Evolutionary conservation across 1,139 yeast genomes (phyloP), one percentile per base, ranked within the genome.

Genomic region (Geotrichum citri-aurantii): DNA sequence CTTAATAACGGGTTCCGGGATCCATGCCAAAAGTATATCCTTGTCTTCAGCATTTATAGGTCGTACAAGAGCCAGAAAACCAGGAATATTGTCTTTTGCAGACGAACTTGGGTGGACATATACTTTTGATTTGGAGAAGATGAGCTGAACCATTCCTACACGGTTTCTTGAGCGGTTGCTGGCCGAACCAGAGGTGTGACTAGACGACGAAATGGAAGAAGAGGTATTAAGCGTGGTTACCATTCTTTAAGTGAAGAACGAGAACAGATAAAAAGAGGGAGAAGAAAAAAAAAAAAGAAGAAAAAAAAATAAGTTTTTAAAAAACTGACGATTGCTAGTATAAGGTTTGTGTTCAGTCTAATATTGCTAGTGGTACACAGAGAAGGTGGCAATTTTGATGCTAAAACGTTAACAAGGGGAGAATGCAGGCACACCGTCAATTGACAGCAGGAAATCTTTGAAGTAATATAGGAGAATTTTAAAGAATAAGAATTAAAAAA

Each of bases 41-140:
- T 77, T 77, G 62, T 81, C 81, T 6, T 79, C 70, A 47, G 80
- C 81, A 48, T 81, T 80, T 48, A 66, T 66, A 1, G 85, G 84
- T 50, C 80, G 75, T 14, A 85, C 80, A 27, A 93, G 75, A 8
- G 87, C 76, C 48, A 93, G 69, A 68, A 80, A 89, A 2, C 99
- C 99, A 0, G 86, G 73, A 24, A 92, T 77, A 68, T 92, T 91
- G 69, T 92, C 97, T 62, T 77, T 78, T 51, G 89, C 81, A 19
- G 85, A 79, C 17, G 82, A 78, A 1, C 95, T 81, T 3, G 96
- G 95, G 71, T 93, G 99, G 6, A 91, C 80, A 69, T 84, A 90
- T 3, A 86, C 90, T 63, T 75, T 75, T 31, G 77, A 72, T 62
- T 75, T 75, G 52, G 74, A 69, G 64, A 73, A 75, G 31, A 75